Percentiles rank a stretch among this genome's conserved stretches.
Conservation (phyloP, 2,329 filamentous ascomycete species). For the Allantophomopsis cytisporea region DNA sequence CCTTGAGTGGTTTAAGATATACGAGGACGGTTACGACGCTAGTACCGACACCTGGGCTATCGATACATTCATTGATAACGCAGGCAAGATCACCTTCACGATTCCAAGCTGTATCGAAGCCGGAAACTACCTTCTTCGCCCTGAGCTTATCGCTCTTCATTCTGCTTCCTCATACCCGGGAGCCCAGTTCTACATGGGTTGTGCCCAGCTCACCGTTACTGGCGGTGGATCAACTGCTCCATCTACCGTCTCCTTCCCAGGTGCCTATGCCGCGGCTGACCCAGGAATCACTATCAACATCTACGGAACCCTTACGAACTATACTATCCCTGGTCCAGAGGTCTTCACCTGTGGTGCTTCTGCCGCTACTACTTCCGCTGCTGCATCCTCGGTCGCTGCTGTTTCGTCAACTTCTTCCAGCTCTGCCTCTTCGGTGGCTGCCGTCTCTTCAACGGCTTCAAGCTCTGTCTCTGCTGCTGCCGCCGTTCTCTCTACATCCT, state of each 20-base stretch:
- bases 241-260: slow-evolving; percentile 19
- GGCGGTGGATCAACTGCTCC: slow-evolving; percentile 26
- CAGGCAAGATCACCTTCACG: slow-evolving; percentile 20
- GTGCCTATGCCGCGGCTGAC: slow-evolving; percentile 5
- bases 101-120: slow-evolving; percentile 1
- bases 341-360: slow-evolving; percentile 11
- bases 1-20: slow-evolving; percentile 34
- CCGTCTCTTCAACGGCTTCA: background rate
- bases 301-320: slow-evolving; percentile 18
- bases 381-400: background rate
- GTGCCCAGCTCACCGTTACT: slow-evolving; percentile 28
- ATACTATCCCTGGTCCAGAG: slow-evolving; percentile 22
- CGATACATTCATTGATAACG: slow-evolving; percentile 10
- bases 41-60: background rate
- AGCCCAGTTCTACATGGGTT: slow-evolving; percentile 34
- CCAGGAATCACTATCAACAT: slow-evolving; percentile 3
- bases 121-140: slow-evolving; percentile 2
- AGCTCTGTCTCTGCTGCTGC: background rate
- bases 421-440: background rate
- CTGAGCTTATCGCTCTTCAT: slow-evolving; percentile 20
- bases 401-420: background rate
- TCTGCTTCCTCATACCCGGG: slow-evolving; percentile 13
- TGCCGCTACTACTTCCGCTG: background rate
- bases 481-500: background rate
- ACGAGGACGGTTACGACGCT: slow-evolving; percentile 25